Conservation (phyloP, 1,139 yeast species). For the Kurtzmaniella quercitrusa region DNA sequence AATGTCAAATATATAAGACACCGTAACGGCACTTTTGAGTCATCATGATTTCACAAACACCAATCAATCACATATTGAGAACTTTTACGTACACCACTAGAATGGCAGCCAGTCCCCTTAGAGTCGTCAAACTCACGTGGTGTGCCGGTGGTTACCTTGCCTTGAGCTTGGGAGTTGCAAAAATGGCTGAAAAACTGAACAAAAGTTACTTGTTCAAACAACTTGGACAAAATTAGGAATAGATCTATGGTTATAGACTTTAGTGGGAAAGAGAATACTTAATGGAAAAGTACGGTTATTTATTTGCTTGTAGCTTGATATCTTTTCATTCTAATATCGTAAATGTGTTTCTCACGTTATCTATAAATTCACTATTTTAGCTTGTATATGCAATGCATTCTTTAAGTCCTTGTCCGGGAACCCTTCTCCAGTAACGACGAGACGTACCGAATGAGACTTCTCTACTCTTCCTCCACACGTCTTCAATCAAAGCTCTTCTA, state of each 20-base stretch:
- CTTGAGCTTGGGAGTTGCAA: slow-evolving; percentile 20
- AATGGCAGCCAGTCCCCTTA: background rate
- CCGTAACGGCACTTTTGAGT: background rate
- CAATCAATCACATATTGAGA: background rate
- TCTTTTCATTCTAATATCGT: background rate
- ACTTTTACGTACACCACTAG: background rate
- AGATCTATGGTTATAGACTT: background rate
- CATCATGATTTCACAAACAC: background rate
- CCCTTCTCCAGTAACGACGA: slow-evolving; percentile 37
- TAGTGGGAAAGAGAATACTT: background rate
- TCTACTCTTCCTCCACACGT: slow-evolving; percentile 40
- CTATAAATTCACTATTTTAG: background rate
- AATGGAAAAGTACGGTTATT: background rate
- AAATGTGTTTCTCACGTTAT: too few species aligned
- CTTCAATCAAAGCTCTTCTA: slow-evolving; percentile 36
- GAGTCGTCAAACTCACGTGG: slow-evolving; percentile 8
- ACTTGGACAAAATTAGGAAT: slow-evolving; percentile 15
- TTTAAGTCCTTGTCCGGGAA: slow-evolving; percentile 42
- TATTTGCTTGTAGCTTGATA: background rate
- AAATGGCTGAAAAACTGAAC: slow-evolving; percentile 21
- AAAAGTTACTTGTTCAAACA: slow-evolving; percentile 22
- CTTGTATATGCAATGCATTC: slow-evolving; percentile 4
- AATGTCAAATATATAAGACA: background rate
- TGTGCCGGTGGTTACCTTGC: slow-evolving; percentile 19
- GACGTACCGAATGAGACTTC: slow-evolving; percentile 34